Evolutionary conservation across 257 asterid species (phyloP), one percentile per base, ranked within the genome.

Genomic region (Voacanga thouarsii): DNA sequence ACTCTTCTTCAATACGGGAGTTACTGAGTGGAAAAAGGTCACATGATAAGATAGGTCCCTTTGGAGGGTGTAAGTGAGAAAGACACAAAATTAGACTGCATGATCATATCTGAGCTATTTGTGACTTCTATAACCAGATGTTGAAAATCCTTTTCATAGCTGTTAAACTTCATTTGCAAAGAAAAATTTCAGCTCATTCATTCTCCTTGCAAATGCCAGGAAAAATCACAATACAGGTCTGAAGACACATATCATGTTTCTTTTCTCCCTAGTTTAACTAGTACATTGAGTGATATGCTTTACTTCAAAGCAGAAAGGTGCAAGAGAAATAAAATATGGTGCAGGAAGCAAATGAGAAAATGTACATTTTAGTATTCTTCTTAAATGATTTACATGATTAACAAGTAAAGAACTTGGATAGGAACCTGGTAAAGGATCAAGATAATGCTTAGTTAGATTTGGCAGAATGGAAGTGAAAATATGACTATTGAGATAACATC

Each of bases 401-500:
- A 30, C 30, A 60, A 12, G 24, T 3, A 71, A 69, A 4, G 2
- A 57, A 12, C 66, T 67, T 55, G 67, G 28, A 61, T 18, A 50
- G 26, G 7, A 24, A 71, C 33, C 70, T 15, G 30, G 18, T 60
- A 61, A 61, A n/a, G 7, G 65, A 39, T 6, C 16, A 59, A 19
- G 0, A 9, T 18, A 78, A 28, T 19, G 45, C 60, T 43, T 41
- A 6, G 60, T 30, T 24, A 10, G 23, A 11, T 60, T 39, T 72
- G 6, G 51, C 0, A 1, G 7, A 49, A 30, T 21, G 15, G 50
- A 41, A 57, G 28, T 21, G 10, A 49, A 23, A 4, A 70, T 9
- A 79, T 7, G 23, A 72, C 14, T n/a, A n/a, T 30, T 51, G 85
- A 72, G 70, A 60, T 50, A 56, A 28, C 57, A 71, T 39, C 71